phyloP scores from a whole-genome alignment of 768 basidiomycete species.

The Pleurotus citrinopileatus region DNA sequence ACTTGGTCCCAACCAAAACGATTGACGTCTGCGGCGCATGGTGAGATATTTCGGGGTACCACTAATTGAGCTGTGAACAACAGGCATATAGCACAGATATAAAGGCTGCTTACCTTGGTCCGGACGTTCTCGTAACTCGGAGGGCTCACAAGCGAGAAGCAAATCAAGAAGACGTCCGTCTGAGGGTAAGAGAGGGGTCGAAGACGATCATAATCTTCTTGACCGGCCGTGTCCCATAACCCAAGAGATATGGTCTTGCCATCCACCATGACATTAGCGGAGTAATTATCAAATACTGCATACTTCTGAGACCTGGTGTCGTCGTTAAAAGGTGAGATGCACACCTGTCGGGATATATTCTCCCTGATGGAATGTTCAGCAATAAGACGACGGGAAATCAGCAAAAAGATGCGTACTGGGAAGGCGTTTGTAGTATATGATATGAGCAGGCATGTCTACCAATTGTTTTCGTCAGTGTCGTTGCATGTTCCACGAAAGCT shows the following conservation, averaged over 20 bases:
- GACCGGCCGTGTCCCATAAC: constrained; percentile 99
- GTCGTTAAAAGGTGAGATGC: constrained; percentile 15
- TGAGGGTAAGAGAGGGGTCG: constrained; percentile 98
- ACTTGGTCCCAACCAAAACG: constrained; percentile 94
- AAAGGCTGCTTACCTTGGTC: constrained; percentile 71
- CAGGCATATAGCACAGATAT: constrained; percentile 9
- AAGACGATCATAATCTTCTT: constrained; percentile 98
- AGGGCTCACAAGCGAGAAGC: constrained; percentile 97
- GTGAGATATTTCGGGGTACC: constrained; percentile 96
- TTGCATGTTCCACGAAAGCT: constrained; percentile 8
- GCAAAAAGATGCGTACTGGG: constrained; percentile 56
- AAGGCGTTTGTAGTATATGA: constrained; percentile 99
- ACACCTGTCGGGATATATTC: constrained; percentile 95
- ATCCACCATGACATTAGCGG: constrained; percentile 98
- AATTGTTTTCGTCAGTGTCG: constrained; percentile 17
- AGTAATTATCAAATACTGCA: constrained; percentile 98
- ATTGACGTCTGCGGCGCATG: constrained; percentile 94
- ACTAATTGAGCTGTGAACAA: constrained; percentile 41
- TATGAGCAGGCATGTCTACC: constrained; percentile 95
- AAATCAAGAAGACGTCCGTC: constrained; percentile 99
- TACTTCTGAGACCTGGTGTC: not conserved
- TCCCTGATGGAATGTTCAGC: constrained; percentile 50
- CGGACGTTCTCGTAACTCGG: constrained; percentile 98
- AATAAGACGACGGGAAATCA: constrained; percentile 7
- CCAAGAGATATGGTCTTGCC: constrained; percentile 98